Conservation (phyloP, 2,329 filamentous ascomycete genomes). For the Canariomyces notabilis region DNA sequence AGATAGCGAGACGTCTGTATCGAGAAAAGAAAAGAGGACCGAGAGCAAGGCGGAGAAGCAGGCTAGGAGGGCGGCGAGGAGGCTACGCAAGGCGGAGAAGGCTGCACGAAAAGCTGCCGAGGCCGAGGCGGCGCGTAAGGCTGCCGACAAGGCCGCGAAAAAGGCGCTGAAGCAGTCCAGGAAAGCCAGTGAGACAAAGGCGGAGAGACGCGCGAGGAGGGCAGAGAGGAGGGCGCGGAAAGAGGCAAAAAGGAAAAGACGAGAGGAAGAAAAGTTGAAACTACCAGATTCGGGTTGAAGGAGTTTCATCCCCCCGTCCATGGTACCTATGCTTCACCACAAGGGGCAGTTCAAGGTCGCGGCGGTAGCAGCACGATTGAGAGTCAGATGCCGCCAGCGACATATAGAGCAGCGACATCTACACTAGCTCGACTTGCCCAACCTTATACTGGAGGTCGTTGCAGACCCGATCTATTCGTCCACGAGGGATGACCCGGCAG, state of each 20-base stretch:
- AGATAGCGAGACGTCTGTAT: conserved; percentile 2
- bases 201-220: conserved; percentile 44
- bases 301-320: too few relatives aligned
- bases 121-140: conserved; percentile 27
- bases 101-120: conserved; percentile 26
- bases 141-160: conserved; percentile 29
- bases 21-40: conserved; percentile 30
- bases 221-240: conserved; percentile 38
- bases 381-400: background rate
- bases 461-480: too few relatives aligned
- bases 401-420: background rate
- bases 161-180: conserved; percentile 32
- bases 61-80: conserved; percentile 23
- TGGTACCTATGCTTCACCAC: too few relatives aligned
- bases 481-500: background rate
- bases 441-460: background rate
- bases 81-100: conserved; percentile 24
- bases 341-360: background rate
- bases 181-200: conserved; percentile 37
- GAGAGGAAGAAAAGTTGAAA: background rate
- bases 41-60: conserved; percentile 35
- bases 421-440: background rate
- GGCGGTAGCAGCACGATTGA: background rate
- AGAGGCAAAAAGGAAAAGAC: conserved; percentile 36
- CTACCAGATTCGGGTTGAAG: conserved; percentile 10